A percentile compares a stretch with the other conserved stretches of the same genome.
Evolutionary conservation across 169 alveolate genomes (phyloP).

Genomic region (Cryptosporidium baileyi): DNA sequence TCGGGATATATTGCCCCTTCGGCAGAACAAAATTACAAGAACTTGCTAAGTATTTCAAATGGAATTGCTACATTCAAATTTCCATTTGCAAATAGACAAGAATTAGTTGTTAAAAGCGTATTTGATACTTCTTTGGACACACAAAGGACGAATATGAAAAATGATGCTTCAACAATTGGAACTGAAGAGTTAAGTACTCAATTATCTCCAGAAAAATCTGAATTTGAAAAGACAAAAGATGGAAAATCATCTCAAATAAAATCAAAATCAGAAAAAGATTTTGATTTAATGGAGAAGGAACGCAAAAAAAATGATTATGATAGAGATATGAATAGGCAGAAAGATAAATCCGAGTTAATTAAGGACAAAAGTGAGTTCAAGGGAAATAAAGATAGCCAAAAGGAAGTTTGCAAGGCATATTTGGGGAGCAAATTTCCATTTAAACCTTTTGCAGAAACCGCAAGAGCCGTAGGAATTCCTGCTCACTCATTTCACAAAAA

Average conservation of each 20-base stretch:
- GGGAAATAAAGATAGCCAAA: neutral
- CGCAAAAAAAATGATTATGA: neutral
- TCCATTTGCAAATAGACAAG: neutral
- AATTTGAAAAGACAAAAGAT: neutral
- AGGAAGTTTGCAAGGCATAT: neutral
- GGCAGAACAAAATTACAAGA: neutral
- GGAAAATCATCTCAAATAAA: neutral
- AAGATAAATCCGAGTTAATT: neutral
- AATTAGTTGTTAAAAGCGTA: neutral
- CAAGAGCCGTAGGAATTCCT: slow-evolving; percentile 70
- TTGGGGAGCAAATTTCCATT: neutral
- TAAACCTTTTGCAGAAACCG: slow-evolving; percentile 62
- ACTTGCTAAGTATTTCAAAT: neutral
- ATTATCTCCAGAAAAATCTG: neutral
- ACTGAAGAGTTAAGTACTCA: neutral
- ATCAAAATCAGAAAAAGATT: too few relatives aligned
- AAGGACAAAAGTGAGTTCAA: neutral
- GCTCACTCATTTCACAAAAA: neutral
- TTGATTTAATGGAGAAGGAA: neutral
- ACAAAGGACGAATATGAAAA: neutral
- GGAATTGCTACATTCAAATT: neutral
- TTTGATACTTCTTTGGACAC: neutral
- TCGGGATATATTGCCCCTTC: slow-evolving; percentile 21
- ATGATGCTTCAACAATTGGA: neutral
- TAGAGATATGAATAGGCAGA: neutral